Conservation (phyloP, 208 protist species). For the Leishmania tropica region DNA sequence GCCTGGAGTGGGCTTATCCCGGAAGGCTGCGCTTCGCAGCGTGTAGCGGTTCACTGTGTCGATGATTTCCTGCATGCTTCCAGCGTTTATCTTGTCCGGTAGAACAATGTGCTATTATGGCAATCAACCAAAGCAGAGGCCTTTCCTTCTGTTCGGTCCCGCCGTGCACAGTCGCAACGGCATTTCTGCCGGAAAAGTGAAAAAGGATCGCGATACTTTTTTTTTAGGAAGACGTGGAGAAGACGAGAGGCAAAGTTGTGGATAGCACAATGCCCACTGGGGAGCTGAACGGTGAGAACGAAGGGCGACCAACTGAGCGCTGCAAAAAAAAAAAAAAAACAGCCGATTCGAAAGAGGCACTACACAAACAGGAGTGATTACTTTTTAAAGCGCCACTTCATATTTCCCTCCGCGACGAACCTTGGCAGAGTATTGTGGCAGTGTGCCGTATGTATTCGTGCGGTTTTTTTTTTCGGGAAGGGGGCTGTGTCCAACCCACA, state of each 20-base stretch:
- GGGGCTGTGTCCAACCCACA: background rate
- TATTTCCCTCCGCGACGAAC: background rate
- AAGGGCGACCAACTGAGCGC: background rate
- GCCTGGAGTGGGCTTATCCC: constrained; percentile 37
- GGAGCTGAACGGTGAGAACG: background rate
- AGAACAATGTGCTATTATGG: background rate
- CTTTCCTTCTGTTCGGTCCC: background rate
- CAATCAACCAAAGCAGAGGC: background rate
- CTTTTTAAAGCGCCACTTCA: background rate
- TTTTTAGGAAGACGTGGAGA: background rate
- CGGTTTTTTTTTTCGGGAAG: background rate
- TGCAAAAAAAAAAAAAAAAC: background rate
- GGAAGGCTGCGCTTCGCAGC: constrained; percentile 27
- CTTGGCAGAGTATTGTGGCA: background rate
- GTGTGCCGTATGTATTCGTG: background rate
- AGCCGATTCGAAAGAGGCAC: background rate
- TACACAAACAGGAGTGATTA: background rate
- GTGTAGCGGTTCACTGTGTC: constrained; percentile 66
- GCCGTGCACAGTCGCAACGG: background rate
- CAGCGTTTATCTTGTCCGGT: background rate
- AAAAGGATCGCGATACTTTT: background rate
- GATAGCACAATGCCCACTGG: background rate
- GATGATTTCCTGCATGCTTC: constrained; percentile 70
- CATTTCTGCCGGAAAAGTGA: background rate
- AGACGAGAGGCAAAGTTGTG: background rate